These are phyloP conservation scores for Candida koratica DNA, from an alignment of 805 yeast genomes.

Conservation along the genomic window DNA sequence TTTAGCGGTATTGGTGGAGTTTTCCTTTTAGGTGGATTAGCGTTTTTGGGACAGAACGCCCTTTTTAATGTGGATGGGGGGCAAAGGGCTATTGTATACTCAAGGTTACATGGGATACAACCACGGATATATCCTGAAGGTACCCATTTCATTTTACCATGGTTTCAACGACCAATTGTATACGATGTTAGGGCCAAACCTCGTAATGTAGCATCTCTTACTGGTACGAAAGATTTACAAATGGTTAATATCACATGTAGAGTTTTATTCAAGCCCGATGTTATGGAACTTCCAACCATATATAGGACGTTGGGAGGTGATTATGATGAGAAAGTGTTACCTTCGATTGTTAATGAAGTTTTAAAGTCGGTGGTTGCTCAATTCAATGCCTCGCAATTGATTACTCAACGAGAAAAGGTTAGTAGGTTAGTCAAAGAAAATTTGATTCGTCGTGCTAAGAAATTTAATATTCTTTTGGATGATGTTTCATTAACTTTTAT, in stretches of 20 bases:
- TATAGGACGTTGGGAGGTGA: constrained; percentile 91
- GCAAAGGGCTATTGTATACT: constrained; percentile 92
- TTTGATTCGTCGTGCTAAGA: constrained; percentile 84
- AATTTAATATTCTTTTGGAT: constrained; percentile 82
- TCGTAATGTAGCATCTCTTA: constrained; percentile 88
- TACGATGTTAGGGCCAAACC: constrained; percentile 98
- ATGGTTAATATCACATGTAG: constrained; percentile 99
- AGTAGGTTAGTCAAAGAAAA: constrained; percentile 88
- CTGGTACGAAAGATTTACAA: constrained; percentile 97
- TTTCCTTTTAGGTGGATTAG: constrained; percentile 37
- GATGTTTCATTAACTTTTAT: constrained; percentile 95
- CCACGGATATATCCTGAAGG: constrained; percentile 86
- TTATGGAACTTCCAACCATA: constrained; percentile 72
- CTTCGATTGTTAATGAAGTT: constrained; percentile 97
- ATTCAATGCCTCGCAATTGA: constrained; percentile 95
- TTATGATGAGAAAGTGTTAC: constrained; percentile 94
- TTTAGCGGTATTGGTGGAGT: constrained; percentile 43
- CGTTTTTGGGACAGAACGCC: constrained; percentile 40
- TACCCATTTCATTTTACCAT: constrained; percentile 89
- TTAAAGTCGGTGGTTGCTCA: constrained; percentile 96
- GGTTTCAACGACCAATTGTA: constrained; percentile 88
- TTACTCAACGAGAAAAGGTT: constrained; percentile 98
- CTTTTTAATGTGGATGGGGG: constrained; percentile 88
- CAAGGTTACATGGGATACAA: constrained; percentile 80
- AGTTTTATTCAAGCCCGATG: constrained; percentile 86